These are phyloP conservation scores for Peronospora tabacina DNA, from an alignment of 352 stramenopile species.

Conservation along the genomic window DNA sequence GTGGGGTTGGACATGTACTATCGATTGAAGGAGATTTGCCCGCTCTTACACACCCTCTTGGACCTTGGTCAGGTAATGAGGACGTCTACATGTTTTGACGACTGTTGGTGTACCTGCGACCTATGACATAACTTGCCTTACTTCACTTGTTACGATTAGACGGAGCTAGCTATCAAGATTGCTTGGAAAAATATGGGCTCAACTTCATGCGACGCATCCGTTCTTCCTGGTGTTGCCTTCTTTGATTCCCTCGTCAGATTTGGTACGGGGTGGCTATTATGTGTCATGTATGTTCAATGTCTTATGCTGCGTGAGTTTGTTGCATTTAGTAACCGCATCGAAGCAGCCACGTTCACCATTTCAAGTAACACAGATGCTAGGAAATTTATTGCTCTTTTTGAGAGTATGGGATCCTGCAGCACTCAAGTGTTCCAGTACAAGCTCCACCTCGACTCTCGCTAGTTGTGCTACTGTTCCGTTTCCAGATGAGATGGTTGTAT, in stretches of 20 bases:
- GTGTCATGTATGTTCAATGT: neutral
- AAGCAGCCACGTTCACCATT: conserved; percentile 18
- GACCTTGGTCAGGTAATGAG: conserved; percentile 35
- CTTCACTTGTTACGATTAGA: conserved; percentile 16
- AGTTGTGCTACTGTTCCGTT: conserved; percentile 23
- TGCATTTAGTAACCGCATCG: conserved; percentile 24
- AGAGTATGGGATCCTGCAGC: conserved; percentile 41
- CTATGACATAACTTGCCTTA: neutral
- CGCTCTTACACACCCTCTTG: conserved; percentile 46
- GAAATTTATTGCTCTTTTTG: conserved; percentile 47
- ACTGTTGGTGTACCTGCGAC: neutral
- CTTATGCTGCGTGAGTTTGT: conserved; percentile 1
- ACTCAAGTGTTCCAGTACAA: conserved; percentile 19
- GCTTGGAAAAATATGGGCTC: conserved; percentile 39
- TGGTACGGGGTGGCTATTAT: conserved; percentile 8
- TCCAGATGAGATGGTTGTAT: conserved; percentile 30
- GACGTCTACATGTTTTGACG: neutral
- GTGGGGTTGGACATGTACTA: conserved; percentile 64
- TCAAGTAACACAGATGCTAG: conserved; percentile 41
- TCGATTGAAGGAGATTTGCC: conserved; percentile 35
- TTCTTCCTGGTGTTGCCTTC: conserved; percentile 37
- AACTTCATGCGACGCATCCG: conserved; percentile 31
- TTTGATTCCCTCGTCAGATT: conserved; percentile 38
- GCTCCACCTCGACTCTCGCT: conserved; percentile 27
- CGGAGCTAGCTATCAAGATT: conserved; percentile 38